phyloP scores from a whole-genome alignment of 1,284 basidiomycete species.

The Fereydounia khargensis region DNA sequence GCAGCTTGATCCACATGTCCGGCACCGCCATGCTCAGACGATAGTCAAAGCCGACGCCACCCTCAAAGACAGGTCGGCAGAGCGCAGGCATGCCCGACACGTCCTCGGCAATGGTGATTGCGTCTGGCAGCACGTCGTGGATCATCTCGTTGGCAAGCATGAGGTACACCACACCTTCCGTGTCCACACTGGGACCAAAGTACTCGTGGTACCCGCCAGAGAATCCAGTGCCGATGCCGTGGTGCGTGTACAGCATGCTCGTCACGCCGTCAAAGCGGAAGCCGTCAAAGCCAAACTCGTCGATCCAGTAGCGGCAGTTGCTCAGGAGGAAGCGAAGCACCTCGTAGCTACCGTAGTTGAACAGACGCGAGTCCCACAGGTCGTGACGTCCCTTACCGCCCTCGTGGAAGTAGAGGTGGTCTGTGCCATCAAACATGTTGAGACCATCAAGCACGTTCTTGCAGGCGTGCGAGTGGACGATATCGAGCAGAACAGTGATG shows the following conservation, averaged over 20 bases:
- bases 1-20: constrained; percentile 99
- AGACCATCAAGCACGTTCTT: constrained; percentile 95
- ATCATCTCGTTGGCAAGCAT: constrained; percentile 95
- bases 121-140: constrained; percentile 74
- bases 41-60: constrained; percentile 96
- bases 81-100: constrained; percentile 97
- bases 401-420: constrained; percentile 95
- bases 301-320: constrained; percentile 92
- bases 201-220: constrained; percentile 98
- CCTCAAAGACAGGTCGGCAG: constrained; percentile 73
- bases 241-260: constrained; percentile 95
- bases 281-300: constrained; percentile 91
- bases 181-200: constrained; percentile 80
- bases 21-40: constrained; percentile 96
- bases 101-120: constrained; percentile 93
- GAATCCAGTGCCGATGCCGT: constrained; percentile 95
- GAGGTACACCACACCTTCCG: constrained; percentile 87
- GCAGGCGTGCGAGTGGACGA: constrained; percentile 96
- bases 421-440: constrained; percentile 92
- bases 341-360: constrained; percentile 94
- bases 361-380: constrained; percentile 83
- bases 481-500: constrained; percentile 86
- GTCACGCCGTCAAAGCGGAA: constrained; percentile 98
- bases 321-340: constrained; percentile 90
- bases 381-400: constrained; percentile 86